Evolutionary conservation across 352 stramenopile species (phyloP), one percentile per base, ranked within the genome.

Genomic region (Phytophthora idaei): DNA sequence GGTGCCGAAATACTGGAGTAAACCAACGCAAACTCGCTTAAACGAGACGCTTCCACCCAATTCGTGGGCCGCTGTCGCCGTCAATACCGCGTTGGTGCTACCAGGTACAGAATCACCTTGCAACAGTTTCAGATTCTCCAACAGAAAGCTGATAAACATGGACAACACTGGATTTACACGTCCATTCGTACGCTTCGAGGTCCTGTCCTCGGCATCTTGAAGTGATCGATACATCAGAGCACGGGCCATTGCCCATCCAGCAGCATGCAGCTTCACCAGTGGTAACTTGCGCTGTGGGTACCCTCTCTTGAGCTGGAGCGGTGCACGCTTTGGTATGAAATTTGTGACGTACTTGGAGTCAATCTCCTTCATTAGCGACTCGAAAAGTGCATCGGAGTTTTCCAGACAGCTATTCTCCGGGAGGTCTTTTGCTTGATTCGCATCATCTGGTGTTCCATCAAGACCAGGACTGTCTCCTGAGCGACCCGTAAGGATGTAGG

Each of bases 321-420:
- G 55, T 9, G 57, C n/a, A 39, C 51, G 67, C 21, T 76, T 77
- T 8, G 39, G 17, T 25, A 37, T n/a, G 8, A 46, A 10, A 4
- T 71, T 53, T 15, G 34, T 49, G 2, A 54, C 52, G 17, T 81
- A 74, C 25, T 83, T 84, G 4, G 67, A 70, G 60, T 96, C 88
- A 42, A 96, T 96, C 56, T 96, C 85, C 41, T 90, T 91, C 89
- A 96, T 96, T 44, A 96, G 69, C 15, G 83, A 92, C 62, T 95
- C 82, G 42, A 92, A 94, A 5, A 96, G 71, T 6, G 73, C 84
- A 54, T 96, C 85, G 1, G 84, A 93, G n/a, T 74, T 90, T 9
- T 71, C 77, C 1, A 79, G 31, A 14, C 68, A 78, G 34, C 64
- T 89, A 59, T 90, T 80, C 60, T 94, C 85, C 1, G 77, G 66